Evolutionary conservation across 1,139 yeast genomes (phyloP).

Genomic region (Entelexis paramagnoliae): DNA sequence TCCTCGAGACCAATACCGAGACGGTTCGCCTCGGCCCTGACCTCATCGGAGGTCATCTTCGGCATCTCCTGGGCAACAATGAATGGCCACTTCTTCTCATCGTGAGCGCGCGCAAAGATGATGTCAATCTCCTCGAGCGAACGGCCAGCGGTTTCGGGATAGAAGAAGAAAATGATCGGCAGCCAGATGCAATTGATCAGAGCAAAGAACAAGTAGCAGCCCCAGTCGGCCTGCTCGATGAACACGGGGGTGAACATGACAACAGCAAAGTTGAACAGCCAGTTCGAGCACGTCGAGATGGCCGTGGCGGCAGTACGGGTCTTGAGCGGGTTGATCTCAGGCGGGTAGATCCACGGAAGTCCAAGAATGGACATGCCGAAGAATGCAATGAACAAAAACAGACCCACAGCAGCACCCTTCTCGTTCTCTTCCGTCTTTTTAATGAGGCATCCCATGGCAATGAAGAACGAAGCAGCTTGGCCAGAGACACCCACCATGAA

Average conservation of each 20-base stretch:
- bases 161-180: conserved; percentile 55
- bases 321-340: conserved; percentile 38
- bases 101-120: conserved; percentile 38
- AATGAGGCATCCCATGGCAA: conserved; percentile 61
- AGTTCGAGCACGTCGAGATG: conserved; percentile 44
- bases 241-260: conserved; percentile 46
- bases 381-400: conserved; percentile 44
- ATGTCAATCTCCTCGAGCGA: conserved; percentile 54
- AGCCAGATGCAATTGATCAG: conserved; percentile 55
- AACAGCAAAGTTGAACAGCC: conserved; percentile 46
- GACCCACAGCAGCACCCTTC: conserved; percentile 53
- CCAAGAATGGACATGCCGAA: conserved; percentile 41
- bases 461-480: conserved; percentile 53
- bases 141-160: conserved; percentile 57
- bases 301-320: conserved; percentile 52
- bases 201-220: conserved; percentile 40
- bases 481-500: conserved; percentile 38
- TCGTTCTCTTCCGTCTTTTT: conserved; percentile 18
- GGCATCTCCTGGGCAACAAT: conserved; percentile 29
- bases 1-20: conserved; percentile 24
- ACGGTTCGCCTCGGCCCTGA: conserved; percentile 27
- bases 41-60: conserved; percentile 25
- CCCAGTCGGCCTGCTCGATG: conserved; percentile 39
- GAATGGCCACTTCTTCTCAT: conserved; percentile 28
- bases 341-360: conserved; percentile 43